Evolutionary conservation across 2,329 filamentous ascomycete species (phyloP).

Genomic region (Chrysoporthe austroafricana): DNA sequence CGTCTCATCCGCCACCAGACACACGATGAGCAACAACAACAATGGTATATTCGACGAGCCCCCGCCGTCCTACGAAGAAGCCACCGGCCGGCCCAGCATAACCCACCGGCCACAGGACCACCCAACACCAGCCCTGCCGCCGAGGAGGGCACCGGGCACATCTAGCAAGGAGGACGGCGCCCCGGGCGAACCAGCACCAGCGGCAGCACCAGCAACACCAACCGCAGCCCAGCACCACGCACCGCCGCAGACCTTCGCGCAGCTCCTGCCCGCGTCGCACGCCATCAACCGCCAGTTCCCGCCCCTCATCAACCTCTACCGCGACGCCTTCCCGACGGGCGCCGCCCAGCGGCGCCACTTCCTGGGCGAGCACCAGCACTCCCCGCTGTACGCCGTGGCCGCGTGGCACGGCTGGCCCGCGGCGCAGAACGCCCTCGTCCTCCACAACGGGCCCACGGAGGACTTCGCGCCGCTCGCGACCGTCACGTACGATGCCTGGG

Average conservation of each 20-base stretch:
- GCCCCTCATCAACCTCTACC: slow-evolving; percentile 39
- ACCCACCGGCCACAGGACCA: slow-evolving; percentile 10
- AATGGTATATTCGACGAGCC: slow-evolving; percentile 16
- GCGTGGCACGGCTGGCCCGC: slow-evolving; percentile 33
- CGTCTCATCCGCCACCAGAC: background rate
- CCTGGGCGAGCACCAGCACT: slow-evolving; percentile 39
- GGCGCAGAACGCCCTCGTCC: slow-evolving; percentile 36
- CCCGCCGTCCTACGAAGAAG: slow-evolving; percentile 26
- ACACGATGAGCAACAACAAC: slow-evolving; percentile 19
- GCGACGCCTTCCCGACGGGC: slow-evolving; percentile 24
- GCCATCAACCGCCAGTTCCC: slow-evolving; percentile 38
- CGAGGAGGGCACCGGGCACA: background rate
- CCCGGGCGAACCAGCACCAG: background rate
- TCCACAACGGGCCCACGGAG: slow-evolving; percentile 41
- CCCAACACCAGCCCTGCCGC: slow-evolving; percentile 11
- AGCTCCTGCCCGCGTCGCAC: slow-evolving; percentile 13
- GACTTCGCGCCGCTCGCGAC: slow-evolving; percentile 37
- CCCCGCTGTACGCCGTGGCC: slow-evolving; percentile 39
- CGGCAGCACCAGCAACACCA: slow-evolving; percentile 11
- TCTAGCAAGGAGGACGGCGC: background rate
- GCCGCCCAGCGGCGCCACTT: slow-evolving; percentile 28
- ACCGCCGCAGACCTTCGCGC: slow-evolving; percentile 22
- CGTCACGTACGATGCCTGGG: slow-evolving; percentile 30
- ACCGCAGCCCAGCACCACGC: background rate
- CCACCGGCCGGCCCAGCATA: slow-evolving; percentile 12